These are phyloP conservation scores for Setaria italica DNA, from an alignment of 202 grass and related monocot species.

Conservation along the genomic window DNA sequence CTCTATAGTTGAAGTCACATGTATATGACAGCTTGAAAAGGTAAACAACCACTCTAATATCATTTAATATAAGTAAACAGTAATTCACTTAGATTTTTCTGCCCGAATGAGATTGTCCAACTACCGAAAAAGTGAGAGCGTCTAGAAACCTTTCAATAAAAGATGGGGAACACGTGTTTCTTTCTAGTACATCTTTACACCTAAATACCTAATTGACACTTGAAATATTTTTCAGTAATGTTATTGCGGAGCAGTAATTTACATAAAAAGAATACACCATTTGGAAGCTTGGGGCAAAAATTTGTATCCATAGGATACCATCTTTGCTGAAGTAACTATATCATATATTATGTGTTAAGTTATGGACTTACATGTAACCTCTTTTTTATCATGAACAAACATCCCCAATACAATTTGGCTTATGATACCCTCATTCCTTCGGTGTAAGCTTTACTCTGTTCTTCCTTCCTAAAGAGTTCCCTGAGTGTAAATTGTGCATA, in stretches of 20 bases:
- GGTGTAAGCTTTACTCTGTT: neutral
- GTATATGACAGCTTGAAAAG: conserved; percentile 17
- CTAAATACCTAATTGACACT: neutral
- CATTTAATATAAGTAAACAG: conserved; percentile 9
- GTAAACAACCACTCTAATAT: conserved; percentile 25
- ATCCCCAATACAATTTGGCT: neutral
- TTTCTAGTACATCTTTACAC: conserved; percentile 33
- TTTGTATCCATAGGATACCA: neutral
- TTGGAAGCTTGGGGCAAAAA: neutral
- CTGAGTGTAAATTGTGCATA: neutral
- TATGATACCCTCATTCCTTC: neutral
- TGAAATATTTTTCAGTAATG: neutral
- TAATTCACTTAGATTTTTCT: conserved; percentile 25
- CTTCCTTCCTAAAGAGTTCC: neutral
- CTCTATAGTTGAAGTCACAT: conserved; percentile 45
- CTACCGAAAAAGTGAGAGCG: conserved; percentile 44
- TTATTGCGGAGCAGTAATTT: neutral
- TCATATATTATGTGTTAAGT: neutral
- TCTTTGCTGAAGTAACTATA: neutral
- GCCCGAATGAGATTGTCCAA: conserved; percentile 45
- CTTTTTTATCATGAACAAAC: neutral
- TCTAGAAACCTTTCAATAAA: conserved; percentile 63
- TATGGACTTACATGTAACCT: neutral
- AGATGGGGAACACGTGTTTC: neutral
- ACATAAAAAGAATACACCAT: neutral